These are phyloP conservation scores for Cyphellophora attinorum DNA, from an alignment of 2,329 filamentous ascomycete species.

Conservation along the genomic window DNA sequence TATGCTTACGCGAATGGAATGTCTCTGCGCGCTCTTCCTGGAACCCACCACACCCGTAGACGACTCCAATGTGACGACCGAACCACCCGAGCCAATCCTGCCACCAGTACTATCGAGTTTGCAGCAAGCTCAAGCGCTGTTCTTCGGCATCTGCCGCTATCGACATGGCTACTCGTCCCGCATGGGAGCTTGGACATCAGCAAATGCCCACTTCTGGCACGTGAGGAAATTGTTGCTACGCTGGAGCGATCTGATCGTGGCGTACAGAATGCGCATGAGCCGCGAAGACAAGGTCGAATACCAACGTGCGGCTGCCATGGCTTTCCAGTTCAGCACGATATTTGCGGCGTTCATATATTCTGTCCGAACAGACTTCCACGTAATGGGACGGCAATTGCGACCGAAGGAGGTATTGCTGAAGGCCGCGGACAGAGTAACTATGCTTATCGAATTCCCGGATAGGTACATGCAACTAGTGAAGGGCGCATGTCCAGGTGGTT, in stretches of 20 bases:
- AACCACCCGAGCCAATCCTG: background rate
- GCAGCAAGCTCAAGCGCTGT: background rate
- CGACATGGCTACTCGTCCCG: background rate
- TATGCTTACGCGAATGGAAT: background rate
- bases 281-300: background rate
- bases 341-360: background rate
- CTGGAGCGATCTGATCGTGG: background rate
- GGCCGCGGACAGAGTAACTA: background rate
- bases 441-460: background rate
- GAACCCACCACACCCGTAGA: background rate
- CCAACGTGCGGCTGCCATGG: background rate
- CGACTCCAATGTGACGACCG: background rate
- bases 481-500: background rate
- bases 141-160: background rate
- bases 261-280: background rate
- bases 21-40: background rate
- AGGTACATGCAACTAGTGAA: background rate
- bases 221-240: background rate
- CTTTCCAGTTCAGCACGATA: background rate
- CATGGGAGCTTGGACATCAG: background rate
- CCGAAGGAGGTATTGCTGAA: background rate
- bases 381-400: background rate
- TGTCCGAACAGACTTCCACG: background rate
- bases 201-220: background rate
- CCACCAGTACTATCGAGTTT: background rate